These are phyloP conservation scores for Porcisia hertigi DNA, from an alignment of 208 protist species.

Conservation along the genomic window DNA sequence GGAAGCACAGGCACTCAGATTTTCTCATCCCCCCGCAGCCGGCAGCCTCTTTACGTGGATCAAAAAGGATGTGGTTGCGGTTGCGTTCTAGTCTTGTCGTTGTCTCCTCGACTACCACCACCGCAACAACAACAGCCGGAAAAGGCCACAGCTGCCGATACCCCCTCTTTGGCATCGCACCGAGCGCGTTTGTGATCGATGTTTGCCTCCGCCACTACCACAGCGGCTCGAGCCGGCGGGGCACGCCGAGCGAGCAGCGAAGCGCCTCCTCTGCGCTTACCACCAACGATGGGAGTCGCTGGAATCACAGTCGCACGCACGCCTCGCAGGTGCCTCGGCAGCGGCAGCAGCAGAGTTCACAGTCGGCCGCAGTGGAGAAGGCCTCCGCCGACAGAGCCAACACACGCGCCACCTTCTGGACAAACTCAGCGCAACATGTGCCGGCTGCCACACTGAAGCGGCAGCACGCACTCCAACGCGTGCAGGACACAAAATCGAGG, in stretches of 20 bases:
- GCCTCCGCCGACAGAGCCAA: background rate
- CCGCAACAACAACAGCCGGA: background rate
- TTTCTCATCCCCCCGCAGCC: too few species aligned
- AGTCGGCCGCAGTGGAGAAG: background rate
- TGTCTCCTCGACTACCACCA: background rate
- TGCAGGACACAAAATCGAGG: slow-evolving; percentile 63
- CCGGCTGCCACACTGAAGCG: slow-evolving; percentile 48
- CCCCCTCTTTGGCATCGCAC: background rate
- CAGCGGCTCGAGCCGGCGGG: background rate
- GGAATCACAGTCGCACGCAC: background rate
- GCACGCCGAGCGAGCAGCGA: background rate
- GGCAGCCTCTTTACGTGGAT: background rate
- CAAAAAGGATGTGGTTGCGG: background rate
- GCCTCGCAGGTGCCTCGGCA: background rate
- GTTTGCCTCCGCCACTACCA: slow-evolving; percentile 2
- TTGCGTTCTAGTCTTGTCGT: background rate
- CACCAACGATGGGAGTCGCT: background rate
- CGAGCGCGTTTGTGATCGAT: background rate
- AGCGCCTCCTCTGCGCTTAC: slow-evolving; percentile 4
- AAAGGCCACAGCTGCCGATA: background rate
- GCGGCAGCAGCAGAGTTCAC: background rate
- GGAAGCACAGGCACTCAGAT: too few species aligned
- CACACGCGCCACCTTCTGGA: slow-evolving; percentile 55
- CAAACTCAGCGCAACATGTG: slow-evolving; percentile 35
- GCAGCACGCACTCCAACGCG: slow-evolving; percentile 44